Conservation (phyloP, 148 eudicot species). For the Fagopyrum esculentum region DNA sequence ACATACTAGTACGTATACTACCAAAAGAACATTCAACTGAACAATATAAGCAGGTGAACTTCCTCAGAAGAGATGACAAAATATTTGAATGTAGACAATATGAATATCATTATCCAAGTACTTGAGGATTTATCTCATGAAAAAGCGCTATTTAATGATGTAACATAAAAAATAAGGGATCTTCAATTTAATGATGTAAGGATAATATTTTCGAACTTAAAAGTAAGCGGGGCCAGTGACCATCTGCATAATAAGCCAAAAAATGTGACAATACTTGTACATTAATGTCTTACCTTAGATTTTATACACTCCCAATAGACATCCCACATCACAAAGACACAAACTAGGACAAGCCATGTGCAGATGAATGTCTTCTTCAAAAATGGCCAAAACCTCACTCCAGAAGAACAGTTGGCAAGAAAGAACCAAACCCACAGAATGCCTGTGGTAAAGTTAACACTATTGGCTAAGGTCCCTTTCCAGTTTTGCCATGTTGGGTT, state of each 20-base stretch:
- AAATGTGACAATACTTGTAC: neutral
- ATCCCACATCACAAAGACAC: neutral
- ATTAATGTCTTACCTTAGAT: neutral
- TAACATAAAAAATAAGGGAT: neutral
- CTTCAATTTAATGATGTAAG: neutral
- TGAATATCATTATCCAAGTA: neutral
- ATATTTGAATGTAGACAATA: neutral
- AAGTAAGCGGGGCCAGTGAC: neutral
- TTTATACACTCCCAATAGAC: no score
- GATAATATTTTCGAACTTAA: neutral
- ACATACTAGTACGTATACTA: neutral
- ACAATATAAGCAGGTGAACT: neutral
- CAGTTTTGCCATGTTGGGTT: neutral
- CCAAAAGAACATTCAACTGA: no score
- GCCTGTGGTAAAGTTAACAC: no score
- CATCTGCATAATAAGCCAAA: slow-evolving; percentile 7
- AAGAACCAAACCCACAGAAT: neutral
- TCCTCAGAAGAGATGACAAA: neutral
- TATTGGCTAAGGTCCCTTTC: neutral
- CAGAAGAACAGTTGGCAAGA: neutral
- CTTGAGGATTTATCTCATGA: neutral
- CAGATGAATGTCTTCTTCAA: slow-evolving; percentile 4
- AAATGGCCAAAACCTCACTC: neutral
- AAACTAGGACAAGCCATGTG: neutral
- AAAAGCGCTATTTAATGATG: neutral